These are phyloP conservation scores for Beauveria caledonica DNA, from an alignment of 2,329 filamentous ascomycete genomes.

Conservation along the genomic window DNA sequence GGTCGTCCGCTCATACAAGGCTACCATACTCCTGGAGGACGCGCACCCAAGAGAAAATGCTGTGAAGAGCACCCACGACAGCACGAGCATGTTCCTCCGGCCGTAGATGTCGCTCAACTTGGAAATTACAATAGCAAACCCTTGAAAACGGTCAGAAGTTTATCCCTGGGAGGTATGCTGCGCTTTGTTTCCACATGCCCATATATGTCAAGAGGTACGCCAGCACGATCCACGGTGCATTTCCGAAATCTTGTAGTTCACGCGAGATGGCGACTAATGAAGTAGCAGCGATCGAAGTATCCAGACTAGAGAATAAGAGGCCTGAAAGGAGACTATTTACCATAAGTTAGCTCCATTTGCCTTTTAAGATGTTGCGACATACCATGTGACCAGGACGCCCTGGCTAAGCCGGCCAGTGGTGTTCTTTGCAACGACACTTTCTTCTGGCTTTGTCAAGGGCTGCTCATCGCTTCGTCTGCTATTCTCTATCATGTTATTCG, in stretches of 20 bases:
- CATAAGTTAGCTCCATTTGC: slow-evolving; percentile 14
- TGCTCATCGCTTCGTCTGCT: background rate
- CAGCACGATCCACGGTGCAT: slow-evolving; percentile 47
- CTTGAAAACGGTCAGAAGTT: slow-evolving; percentile 20
- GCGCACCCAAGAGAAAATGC: slow-evolving; percentile 48
- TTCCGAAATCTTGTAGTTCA: slow-evolving; percentile 41
- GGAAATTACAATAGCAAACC: slow-evolving; percentile 50
- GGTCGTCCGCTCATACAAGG: slow-evolving; percentile 34
- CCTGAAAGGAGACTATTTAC: slow-evolving; percentile 38
- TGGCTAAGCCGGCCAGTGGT: background rate
- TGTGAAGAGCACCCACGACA: slow-evolving; percentile 47
- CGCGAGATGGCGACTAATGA: slow-evolving; percentile 48
- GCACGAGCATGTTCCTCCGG: slow-evolving; percentile 39
- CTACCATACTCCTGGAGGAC: slow-evolving; percentile 39
- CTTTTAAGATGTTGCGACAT: background rate
- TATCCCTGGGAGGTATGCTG: background rate
- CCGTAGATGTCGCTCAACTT: slow-evolving; percentile 53
- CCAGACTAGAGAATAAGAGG: slow-evolving; percentile 48
- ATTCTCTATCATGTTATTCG: background rate
- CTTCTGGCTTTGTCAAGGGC: background rate
- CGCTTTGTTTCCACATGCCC: slow-evolving; percentile 26
- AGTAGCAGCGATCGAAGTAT: slow-evolving; percentile 51
- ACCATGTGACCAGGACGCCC: slow-evolving; percentile 14
- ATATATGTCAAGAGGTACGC: slow-evolving; percentile 51
- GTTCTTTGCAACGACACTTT: background rate